Percentiles rank a stretch among this genome's conserved stretches.
These are phyloP conservation scores for Theileria sp. DNA, from an alignment of 169 alveolate genomes.

Conservation along the genomic window DNA sequence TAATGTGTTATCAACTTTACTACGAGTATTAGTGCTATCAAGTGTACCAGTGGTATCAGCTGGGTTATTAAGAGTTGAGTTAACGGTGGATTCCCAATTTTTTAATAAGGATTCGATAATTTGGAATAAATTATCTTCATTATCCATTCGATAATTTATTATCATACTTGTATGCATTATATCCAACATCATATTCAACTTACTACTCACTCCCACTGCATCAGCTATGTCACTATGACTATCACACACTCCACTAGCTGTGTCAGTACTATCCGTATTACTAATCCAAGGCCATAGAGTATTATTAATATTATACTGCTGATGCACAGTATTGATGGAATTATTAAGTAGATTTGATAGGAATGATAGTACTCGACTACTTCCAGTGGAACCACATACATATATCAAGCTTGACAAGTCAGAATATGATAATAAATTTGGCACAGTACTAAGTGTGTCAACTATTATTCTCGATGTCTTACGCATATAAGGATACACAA, in stretches of 20 bases:
- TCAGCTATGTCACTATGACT: background rate
- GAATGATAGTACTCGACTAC: conserved; percentile 50
- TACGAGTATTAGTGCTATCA: background rate
- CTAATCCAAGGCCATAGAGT: background rate
- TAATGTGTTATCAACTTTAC: background rate
- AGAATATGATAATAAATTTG: background rate
- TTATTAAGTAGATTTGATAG: conserved; percentile 9
- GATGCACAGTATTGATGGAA: background rate
- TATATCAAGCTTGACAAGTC: conserved; percentile 49
- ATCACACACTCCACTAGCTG: background rate
- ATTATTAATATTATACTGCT: background rate
- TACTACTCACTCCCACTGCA: background rate
- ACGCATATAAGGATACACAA: conserved; percentile 52
- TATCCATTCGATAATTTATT: background rate
- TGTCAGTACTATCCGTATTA: background rate
- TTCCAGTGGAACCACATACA: conserved; percentile 61
- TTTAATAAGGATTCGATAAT: background rate
- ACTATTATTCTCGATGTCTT: conserved; percentile 24
- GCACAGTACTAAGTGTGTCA: conserved; percentile 14
- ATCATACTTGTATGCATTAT: background rate
- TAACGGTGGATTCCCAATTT: background rate
- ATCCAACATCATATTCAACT: background rate
- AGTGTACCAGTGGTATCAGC: background rate
- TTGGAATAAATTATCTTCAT: background rate
- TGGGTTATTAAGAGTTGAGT: background rate